Evolutionary conservation across 2,329 filamentous ascomycete species (phyloP), one percentile per base, ranked within the genome.

Genomic region (Colletotrichum cuscutae): DNA sequence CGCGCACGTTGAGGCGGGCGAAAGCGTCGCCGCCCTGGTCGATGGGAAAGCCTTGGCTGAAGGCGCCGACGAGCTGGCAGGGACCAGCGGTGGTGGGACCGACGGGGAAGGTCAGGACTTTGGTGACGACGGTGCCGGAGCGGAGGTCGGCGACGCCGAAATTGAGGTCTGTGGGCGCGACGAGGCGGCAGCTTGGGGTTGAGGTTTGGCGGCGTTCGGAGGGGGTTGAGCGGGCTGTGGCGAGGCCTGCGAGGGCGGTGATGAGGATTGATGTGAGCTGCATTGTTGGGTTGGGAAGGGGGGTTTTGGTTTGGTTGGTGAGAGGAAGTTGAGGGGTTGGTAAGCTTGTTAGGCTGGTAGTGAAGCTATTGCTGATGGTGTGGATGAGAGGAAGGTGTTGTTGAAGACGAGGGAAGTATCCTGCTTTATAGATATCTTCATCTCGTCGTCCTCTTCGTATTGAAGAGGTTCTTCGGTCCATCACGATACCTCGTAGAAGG

Each of bases 51-150:
- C 70, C 70, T 12, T 32, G 42, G 60, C 37, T 28, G 46, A 72
- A 70, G 22, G 58, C 59, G 46, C 70, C 70, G 53, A 72, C 37
- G 3, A 72, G 70, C 30, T 68, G 66, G 60, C 70, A 72, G 32
- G 70, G 66, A 1, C 70, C 70, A 11, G 66, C 26, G 60, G 53
- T 13, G 59, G 59, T 8, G 32, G 70, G 54, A 3, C 65, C 70
- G 46, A 64, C 42, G 42, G 42, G 46, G 59, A 69, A 72, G 59
- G 37, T 54, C 7, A 72, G 70, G 11, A 30, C 35, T 54, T 72
- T 72, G 26, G 52, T 69, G n/a, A 46, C 70, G 42, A 70, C 54
- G 46, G 49, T 52, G 60, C 70, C 70, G 32, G 42, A 54, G 54
- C 15, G 11, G 13, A 70, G 60, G 66, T 69, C 66, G 7, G 66